phyloP scores from a whole-genome alignment of 1,284 basidiomycete species.

The Kwoniella shivajii region DNA sequence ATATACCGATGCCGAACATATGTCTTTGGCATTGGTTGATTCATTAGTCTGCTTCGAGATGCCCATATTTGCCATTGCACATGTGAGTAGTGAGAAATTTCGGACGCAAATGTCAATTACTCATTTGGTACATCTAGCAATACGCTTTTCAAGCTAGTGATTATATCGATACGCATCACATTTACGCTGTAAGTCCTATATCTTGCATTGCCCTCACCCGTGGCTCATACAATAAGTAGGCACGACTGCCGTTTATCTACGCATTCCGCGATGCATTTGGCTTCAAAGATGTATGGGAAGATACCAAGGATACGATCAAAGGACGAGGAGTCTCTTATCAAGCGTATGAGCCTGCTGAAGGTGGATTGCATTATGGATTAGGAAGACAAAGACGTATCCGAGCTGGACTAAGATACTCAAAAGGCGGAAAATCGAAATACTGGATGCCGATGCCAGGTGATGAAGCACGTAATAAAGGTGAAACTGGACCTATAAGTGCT shows the following conservation, averaged over 20 bases:
- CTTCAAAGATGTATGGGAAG: conserved; percentile 81
- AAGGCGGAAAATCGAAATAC: conserved; percentile 84
- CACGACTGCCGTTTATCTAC: conserved; percentile 81
- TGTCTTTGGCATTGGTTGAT: conserved; percentile 86
- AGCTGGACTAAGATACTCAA: conserved; percentile 86
- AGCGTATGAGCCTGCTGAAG: conserved; percentile 92
- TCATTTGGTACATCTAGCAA: conserved; percentile 29
- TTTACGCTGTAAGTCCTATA: conserved; percentile 62
- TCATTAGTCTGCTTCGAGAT: conserved; percentile 94
- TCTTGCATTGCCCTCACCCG: neutral
- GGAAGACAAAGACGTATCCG: conserved; percentile 79
- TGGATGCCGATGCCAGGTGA: conserved; percentile 75
- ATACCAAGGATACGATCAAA: conserved; percentile 77
- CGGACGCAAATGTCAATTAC: neutral
- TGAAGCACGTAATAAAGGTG: conserved; percentile 46
- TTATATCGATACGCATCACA: conserved; percentile 69
- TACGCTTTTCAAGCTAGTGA: conserved; percentile 62
- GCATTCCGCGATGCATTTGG: conserved; percentile 88
- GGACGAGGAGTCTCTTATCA: conserved; percentile 94
- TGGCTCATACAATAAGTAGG: conserved; percentile 47
- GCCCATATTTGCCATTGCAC: conserved; percentile 94
- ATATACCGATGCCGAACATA: conserved; percentile 85
- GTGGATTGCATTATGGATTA: conserved; percentile 80
- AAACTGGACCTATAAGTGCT: conserved; percentile 54
- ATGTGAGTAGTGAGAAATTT: conserved; percentile 53